Base-by-base conservation (phyloP, 306 rosid genomes). In the Vigna radiata region DNA sequence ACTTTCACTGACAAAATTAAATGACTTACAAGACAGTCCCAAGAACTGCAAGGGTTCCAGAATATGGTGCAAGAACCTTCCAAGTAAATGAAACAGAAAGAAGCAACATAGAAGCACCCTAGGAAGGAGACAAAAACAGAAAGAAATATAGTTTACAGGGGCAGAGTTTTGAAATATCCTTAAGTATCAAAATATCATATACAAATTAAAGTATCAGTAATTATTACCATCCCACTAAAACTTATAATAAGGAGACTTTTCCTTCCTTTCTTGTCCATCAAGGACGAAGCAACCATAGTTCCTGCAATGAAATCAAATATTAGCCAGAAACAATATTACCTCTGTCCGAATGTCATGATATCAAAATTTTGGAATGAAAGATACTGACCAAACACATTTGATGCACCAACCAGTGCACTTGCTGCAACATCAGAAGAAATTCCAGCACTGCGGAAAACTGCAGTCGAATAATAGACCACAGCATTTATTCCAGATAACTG, bases 401-500 rank as follows among this genome's bases (percentile, higher is more conserved):
- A 88, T 66, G 94, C 91, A 76, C 97, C 98, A 85, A 91, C 97
- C 21, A 94, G 91, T 74, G 97, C 97, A 87, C 98, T 94, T 61
- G 98, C 98, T 72, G 97, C 98, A 76, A 94, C 92, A 77, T 94
- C 98, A 67, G 98, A 94, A 79, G 94, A 77, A 68, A 94, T 87
- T 78, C 98, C 98, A 65, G 97, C 98, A 75, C 90, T 91, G 71
- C 94, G 91, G 86, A 94, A 94, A 60, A 94, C 96, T 47, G 98
- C 78, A 76, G 97, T 94, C 37, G 98, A 94, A 83, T 94, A 94
- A 76, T 94, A 94, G 44, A 94, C 97, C 73, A 91, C 98, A 3
- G 98, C 96, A 60, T 94, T 94, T 78, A 94, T 94, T 82, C 98
- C 98, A 29, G 98, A 92, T n/a, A 94, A 78, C 87, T 94, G 98